These are phyloP conservation scores for Pythium utonaiense DNA, from an alignment of 352 stramenopile genomes.

Conservation along the genomic window DNA sequence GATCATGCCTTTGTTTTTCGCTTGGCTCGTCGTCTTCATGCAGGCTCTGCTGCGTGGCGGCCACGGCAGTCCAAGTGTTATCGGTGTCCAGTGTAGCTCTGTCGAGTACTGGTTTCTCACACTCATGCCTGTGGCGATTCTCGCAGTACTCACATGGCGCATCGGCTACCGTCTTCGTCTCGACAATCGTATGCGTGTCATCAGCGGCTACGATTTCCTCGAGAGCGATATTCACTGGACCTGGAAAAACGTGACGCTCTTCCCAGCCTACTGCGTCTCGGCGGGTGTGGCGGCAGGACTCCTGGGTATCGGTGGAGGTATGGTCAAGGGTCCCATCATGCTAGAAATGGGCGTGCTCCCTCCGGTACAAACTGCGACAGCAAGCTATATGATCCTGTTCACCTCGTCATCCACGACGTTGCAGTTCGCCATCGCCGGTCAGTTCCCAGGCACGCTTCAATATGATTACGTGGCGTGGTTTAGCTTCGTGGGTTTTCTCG, in stretches of 20 bases:
- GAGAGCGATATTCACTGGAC: constrained; percentile 96
- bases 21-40: constrained; percentile 71
- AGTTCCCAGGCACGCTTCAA: constrained; percentile 70
- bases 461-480: constrained; percentile 93
- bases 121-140: constrained; percentile 69
- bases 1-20: constrained; percentile 47
- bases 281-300: constrained; percentile 94
- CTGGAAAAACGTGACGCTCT: constrained; percentile 80
- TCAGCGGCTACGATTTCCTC: constrained; percentile 72
- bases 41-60: constrained; percentile 73
- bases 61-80: constrained; percentile 57
- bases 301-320: constrained; percentile 95
- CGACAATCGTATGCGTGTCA: constrained; percentile 67
- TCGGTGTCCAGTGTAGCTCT: constrained; percentile 94
- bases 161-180: constrained; percentile 61
- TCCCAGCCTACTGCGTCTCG: constrained; percentile 91
- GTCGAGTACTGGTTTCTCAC: constrained; percentile 92
- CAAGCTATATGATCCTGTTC: constrained; percentile 90
- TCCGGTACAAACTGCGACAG: constrained; percentile 86
- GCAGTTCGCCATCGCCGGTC: constrained; percentile 78
- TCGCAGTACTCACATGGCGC: constrained; percentile 55
- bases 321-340: constrained; percentile 97
- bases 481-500: constrained; percentile 88
- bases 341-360: constrained; percentile 95
- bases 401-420: constrained; percentile 93